Percentiles rank a stretch among this genome's conserved stretches.
Evolutionary conservation across 257 asterid species (phyloP).

Genomic region (Nicotiana undulata): DNA sequence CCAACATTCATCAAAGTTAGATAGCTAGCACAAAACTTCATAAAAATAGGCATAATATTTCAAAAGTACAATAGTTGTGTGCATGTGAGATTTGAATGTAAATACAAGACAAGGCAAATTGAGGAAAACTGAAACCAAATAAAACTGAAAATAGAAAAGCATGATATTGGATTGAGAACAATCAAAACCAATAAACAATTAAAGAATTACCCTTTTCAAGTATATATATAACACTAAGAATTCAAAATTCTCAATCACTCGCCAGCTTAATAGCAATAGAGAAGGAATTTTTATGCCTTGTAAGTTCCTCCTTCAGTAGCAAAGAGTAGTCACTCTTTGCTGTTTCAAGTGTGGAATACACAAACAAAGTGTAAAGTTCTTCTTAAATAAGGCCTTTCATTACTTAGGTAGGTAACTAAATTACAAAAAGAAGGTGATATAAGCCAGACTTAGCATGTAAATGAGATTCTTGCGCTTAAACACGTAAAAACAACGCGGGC

Average conservation of each 20-base stretch:
- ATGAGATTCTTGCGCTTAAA: neutral
- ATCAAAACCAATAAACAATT: neutral
- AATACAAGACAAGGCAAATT: too few relatives aligned
- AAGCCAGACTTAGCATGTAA: neutral
- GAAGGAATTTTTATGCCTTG: neutral
- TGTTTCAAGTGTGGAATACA: too few relatives aligned
- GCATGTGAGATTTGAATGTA: neutral
- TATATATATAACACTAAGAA: neutral
- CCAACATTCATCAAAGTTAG: too few relatives aligned
- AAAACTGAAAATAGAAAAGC: neutral
- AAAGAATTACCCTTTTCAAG: neutral
- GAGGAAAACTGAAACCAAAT: too few relatives aligned
- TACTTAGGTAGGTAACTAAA: neutral
- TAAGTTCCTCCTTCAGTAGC: neutral
- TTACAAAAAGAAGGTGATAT: conserved; percentile 1
- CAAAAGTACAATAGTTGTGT: neutral
- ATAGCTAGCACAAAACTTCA: too few relatives aligned
- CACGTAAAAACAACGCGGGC: neutral
- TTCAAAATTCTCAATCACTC: neutral
- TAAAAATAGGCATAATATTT: neutral
- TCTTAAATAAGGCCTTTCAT: neutral
- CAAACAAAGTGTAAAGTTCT: neutral
- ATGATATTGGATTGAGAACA: neutral
- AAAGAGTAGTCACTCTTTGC: neutral
- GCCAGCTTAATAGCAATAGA: neutral